Base-by-base conservation (phyloP, 1,284 basidiomycete genomes). In the Papiliotrema flavescens region DNA sequence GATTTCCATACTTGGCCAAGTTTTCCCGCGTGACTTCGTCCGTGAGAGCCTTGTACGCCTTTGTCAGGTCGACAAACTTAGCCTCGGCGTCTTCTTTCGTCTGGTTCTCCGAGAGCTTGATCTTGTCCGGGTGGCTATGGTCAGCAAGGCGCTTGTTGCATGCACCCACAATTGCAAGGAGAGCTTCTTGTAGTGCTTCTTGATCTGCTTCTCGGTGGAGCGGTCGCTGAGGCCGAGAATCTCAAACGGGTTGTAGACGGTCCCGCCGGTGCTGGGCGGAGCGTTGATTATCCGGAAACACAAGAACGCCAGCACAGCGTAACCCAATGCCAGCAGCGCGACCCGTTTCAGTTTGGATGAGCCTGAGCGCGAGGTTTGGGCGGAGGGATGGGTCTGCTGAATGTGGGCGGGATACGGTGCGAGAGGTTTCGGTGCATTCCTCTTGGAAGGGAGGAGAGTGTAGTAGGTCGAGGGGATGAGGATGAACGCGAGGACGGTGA, bases 1-100 rank as follows among this genome's bases (percentile, higher is more conserved):
- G 96, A 71, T 99, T 90, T 4, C 94, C 94, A 68, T 91, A 98
- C 47, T 88, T 81, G 67, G 89, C 86, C 77, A 87, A 87, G 76
- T 99, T 99, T 70, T 89, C 85, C 47, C 93, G 89, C 55, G 91
- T 94, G 1, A 84, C 87, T 67, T 93, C 91, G 76, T 99, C 94
- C 0, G 95, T 98, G 41, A 98, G 79, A 84, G 95, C 77, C 81
- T 99, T 99, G 80, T 99, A 99, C 0, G 96, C 96, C 76, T 98
- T 99, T 23, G 96, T 98, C 43, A 99, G 80, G 46, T 91, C 85
- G 39, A 98, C 90, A 74, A 95, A 99, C 62, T 87, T 85, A 49
- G 85, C 81, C 65, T 91, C 89, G 35, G 90, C 91, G n/a, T 85
- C 82, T 66, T 97, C 95, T 54, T 88, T 82, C 0, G 95, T 98